These are phyloP conservation scores for Zangia roseola DNA, from an alignment of 768 basidiomycete genomes.

Conservation along the genomic window DNA sequence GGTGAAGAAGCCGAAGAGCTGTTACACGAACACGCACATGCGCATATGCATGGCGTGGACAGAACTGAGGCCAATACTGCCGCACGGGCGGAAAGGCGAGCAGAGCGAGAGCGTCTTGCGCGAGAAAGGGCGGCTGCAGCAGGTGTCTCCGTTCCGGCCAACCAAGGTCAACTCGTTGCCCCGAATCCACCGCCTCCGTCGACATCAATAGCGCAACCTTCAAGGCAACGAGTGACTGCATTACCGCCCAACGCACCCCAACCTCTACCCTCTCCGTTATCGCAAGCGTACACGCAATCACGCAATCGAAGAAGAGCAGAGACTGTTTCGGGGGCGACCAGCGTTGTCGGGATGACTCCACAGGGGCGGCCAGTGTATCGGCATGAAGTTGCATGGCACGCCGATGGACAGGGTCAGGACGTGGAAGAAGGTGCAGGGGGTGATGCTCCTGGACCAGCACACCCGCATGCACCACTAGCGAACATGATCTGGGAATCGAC, in stretches of 20 bases:
- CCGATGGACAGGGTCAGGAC: conserved; percentile 20
- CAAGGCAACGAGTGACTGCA: conserved; percentile 29
- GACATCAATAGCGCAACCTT: conserved; percentile 9
- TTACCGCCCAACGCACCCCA: conserved; percentile 28
- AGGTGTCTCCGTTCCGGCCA: conserved; percentile 12
- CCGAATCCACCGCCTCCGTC: conserved; percentile 17
- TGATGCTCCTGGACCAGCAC: conserved; percentile 18
- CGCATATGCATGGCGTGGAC: conserved; percentile 10
- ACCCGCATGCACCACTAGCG: conserved; percentile 17
- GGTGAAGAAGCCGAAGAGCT: conserved; percentile 42
- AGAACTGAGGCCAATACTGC: conserved; percentile 9
- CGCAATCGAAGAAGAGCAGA: conserved; percentile 34
- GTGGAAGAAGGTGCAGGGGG: conserved; percentile 18
- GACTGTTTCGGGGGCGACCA: conserved; percentile 33
- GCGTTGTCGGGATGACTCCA: conserved; percentile 25
- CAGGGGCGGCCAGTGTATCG: conserved; percentile 30
- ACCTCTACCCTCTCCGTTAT: conserved; percentile 20
- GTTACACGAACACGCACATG: conserved; percentile 34
- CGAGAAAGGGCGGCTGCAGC: conserved; percentile 24
- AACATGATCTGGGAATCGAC: conserved; percentile 31
- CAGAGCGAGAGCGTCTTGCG: conserved; percentile 35
- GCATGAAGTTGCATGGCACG: conserved; percentile 28
- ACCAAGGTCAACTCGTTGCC: conserved; percentile 11
- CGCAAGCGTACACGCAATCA: conserved; percentile 16
- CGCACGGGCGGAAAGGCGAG: conserved; percentile 35